phyloP scores from a whole-genome alignment of 2,329 filamentous ascomycete species.

The Gnomoniopsis sp. region DNA sequence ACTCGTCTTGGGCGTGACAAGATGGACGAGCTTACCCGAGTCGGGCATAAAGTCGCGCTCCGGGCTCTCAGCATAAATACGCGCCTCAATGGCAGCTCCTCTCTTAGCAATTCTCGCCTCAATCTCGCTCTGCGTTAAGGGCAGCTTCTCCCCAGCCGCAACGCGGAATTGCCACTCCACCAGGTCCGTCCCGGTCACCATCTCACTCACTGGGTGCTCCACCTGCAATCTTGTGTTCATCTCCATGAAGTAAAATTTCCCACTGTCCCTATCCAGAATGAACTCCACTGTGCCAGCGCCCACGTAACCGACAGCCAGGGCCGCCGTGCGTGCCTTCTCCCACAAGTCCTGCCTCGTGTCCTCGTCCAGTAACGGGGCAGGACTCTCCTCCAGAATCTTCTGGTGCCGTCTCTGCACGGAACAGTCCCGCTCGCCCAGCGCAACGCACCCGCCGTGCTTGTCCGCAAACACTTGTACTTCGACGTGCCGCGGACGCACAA shows the following conservation, averaged over 20 bases:
- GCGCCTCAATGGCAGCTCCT: conserved; percentile 89
- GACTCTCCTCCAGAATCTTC: conserved; percentile 88
- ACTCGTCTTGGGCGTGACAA: conserved; percentile 66
- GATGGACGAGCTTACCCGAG: conserved; percentile 81
- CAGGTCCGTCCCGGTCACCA: conserved; percentile 68
- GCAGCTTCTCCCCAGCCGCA: conserved; percentile 54
- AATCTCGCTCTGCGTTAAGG: conserved; percentile 59
- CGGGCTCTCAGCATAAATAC: conserved; percentile 95
- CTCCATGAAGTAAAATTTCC: conserved; percentile 79
- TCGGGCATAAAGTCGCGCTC: conserved; percentile 90
- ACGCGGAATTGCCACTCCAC: conserved; percentile 95
- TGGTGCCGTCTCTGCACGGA: conserved; percentile 84
- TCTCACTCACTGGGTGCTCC: conserved; percentile 86
- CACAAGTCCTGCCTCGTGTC: conserved; percentile 59
- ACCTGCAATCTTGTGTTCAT: conserved; percentile 90
- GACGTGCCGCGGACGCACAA: conserved; percentile 75
- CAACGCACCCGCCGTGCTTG: conserved; percentile 71
- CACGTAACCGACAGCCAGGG: conserved; percentile 79
- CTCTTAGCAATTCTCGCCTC: conserved; percentile 69
- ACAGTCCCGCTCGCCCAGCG: conserved; percentile 86
- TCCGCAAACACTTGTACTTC: conserved; percentile 92
- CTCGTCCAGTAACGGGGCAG: conserved; percentile 65
- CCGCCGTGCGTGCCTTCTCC: conserved; percentile 63
- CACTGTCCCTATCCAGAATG: conserved; percentile 78
- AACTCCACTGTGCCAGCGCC: conserved; percentile 89